Evolutionary conservation across 306 rosid genomes (phyloP), one percentile per base, ranked within the genome.

Genomic region (Dalbergia cultrata): DNA sequence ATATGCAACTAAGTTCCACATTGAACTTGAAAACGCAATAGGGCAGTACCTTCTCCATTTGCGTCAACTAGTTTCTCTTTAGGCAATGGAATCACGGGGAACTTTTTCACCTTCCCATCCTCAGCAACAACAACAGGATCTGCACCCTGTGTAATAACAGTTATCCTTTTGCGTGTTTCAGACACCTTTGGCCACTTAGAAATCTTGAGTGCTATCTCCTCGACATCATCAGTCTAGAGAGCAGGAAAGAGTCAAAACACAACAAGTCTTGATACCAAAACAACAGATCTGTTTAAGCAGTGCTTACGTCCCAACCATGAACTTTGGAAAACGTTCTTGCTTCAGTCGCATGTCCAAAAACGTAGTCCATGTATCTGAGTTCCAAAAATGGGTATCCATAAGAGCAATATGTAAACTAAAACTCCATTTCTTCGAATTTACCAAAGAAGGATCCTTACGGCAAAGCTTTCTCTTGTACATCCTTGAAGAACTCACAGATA

Each of bases 141-240:
- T 6, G 92, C 87, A 67, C 98, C 98, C 81, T 93, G 98, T 61
- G 98, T 91, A 79, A 93, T 93, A n/a, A 93, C 91, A 17, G 97
- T 88, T 70, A 91, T 93, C 85, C 97, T 91, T 90, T 90, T 93
- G 82, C 72, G 90, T 4, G 88, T 83, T 73, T 87, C 93, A 0
- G 96, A 91, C 71, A 89, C 93, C 85, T 91, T 93, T 22, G 92
- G 94, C 89, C 86, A 86, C 83, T 87, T 90, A 67, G 94, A 93
- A 83, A 93, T 90, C 90, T 91, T 93, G 5, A 91, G 37, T 69
- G 97, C 97, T 14, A 91, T 93, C 90, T 93, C 93, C 87, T 93
- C 94, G 0, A 93, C 90, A 76, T 90, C 85, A 43, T 91, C 93
- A 47, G 94, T 93, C 97, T 91, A 39, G 13, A 73, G 56, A 86